These are phyloP conservation scores for Cercospora citrullina DNA, from an alignment of 2,329 filamentous ascomycete species.

Conservation along the genomic window DNA sequence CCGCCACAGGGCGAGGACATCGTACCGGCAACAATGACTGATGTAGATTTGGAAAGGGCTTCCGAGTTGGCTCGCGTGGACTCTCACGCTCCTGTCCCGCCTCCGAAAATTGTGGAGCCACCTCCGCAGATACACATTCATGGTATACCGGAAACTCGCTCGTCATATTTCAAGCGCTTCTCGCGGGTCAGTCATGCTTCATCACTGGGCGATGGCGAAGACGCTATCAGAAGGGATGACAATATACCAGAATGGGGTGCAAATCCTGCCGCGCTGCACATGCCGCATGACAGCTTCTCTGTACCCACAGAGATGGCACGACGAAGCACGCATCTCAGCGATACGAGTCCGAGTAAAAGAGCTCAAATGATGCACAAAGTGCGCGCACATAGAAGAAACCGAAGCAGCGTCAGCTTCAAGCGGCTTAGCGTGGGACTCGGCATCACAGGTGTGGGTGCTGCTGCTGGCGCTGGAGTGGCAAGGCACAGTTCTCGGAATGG, in stretches of 20 bases:
- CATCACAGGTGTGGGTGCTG: conserved; percentile 28
- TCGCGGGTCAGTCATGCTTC: conserved; percentile 40
- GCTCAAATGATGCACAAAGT: conserved; percentile 27
- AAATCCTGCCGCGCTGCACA: conserved; percentile 40
- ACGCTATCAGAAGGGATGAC: conserved; percentile 41
- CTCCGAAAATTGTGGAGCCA: conserved; percentile 31
- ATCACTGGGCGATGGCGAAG: conserved; percentile 44
- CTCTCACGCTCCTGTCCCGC: conserved; percentile 12
- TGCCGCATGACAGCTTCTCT: conserved; percentile 47
- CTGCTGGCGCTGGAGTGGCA: conserved; percentile 4
- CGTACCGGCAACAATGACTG: conserved; percentile 29
- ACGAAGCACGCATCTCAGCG: conserved; percentile 37
- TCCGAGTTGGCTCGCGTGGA: conserved; percentile 28
- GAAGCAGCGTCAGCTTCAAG: conserved; percentile 24
- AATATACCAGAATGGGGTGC: conserved; percentile 45
- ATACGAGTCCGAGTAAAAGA: conserved; percentile 33
- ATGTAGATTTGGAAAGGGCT: conserved; percentile 43
- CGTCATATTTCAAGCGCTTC: conserved; percentile 35
- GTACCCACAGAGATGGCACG: conserved; percentile 44
- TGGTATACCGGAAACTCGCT: conserved; percentile 27
- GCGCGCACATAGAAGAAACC: conserved; percentile 36
- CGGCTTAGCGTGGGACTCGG: conserved; percentile 31
- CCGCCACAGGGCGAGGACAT: conserved; percentile 36
- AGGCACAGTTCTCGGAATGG: conserved; percentile 10
- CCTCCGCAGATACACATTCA: conserved; percentile 44